Evolutionary conservation across 805 yeast species (phyloP), one percentile per base, ranked within the genome.

Genomic region (Komagataella pastoris): DNA sequence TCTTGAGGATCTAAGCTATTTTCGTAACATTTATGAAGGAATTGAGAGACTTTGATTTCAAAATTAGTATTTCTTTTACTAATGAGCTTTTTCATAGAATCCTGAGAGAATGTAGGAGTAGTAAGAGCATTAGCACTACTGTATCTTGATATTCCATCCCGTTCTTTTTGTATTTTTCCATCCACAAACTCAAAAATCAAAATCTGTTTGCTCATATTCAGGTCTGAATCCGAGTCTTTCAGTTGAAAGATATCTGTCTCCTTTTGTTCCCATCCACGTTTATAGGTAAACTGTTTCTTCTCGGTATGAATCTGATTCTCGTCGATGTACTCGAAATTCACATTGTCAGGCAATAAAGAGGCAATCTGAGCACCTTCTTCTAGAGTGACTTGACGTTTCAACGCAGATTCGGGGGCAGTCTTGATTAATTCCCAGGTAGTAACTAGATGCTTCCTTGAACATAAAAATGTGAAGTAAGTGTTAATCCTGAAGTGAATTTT

Each of bases 101-200:
- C 79, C 2, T 78, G 72, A 0, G 79, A 66, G 54, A 79, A 75
- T 2, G 70, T 72, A 1, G 81, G 80, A 17, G 77, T 55, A 48
- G 68, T 30, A 14, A 30, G 40, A 14, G 40, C 40, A 30, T 30
- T 30, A 30, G 12, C 40, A 30, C 40, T 30, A 3, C 40, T 30
- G 10, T 30, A 19, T 69, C 49, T 74, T 76, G 5, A 74, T 66
- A 50, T 62, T 70, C 56, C 60, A 69, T 3, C 70, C 62, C 12
- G 69, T 59, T 67, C 64, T 75, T 70, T 76, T 59, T 69, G 57
- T 59, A 75, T 61, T 53, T 74, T 71, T 12, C 85, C 86, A 63
- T 90, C 96, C 17, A 79, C 72, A 63, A 90, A 87, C 56, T 85
- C 90, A 60, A 90, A 85, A 1, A 87, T 71, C 24, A 90, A 68